phyloP scores from a whole-genome alignment of 441 rosid species.

The Pelargonium cotyledonis region DNA sequence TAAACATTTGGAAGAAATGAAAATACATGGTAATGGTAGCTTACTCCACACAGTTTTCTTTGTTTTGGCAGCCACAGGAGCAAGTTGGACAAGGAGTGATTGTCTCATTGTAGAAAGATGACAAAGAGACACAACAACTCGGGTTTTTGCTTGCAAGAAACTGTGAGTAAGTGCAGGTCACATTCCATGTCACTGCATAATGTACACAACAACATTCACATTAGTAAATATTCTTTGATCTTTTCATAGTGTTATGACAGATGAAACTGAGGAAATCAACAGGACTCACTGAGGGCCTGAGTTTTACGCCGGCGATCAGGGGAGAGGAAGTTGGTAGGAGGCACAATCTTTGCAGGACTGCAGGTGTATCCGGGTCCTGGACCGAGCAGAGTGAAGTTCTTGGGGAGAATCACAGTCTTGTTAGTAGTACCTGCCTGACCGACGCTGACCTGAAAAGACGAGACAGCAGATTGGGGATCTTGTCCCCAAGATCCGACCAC shows the following conservation, averaged over 20 bases:
- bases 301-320: slow-evolving; percentile 51
- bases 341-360: slow-evolving; percentile 67
- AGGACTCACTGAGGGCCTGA: slow-evolving; percentile 68
- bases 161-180: slow-evolving; percentile 87
- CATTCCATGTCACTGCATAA: slow-evolving; percentile 81
- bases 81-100: slow-evolving; percentile 76
- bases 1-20: too few relatives aligned
- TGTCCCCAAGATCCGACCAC: slow-evolving; percentile 70
- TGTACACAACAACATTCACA: neutral
- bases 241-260: neutral
- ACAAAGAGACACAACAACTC: slow-evolving; percentile 73
- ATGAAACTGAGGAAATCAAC: too few relatives aligned
- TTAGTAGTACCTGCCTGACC: slow-evolving; percentile 72
- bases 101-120: slow-evolving; percentile 81
- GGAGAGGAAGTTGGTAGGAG: slow-evolving; percentile 49
- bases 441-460: slow-evolving; percentile 63
- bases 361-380: slow-evolving; percentile 90
- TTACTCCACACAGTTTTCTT: slow-evolving; percentile 57
- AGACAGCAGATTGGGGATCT: slow-evolving; percentile 58
- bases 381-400: slow-evolving; percentile 74
- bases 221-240: neutral
- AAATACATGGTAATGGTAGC: neutral
- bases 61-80: slow-evolving; percentile 77
- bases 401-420: slow-evolving; percentile 74
- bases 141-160: slow-evolving; percentile 71